These are phyloP conservation scores for Diaporthe nobilis DNA, from an alignment of 2,329 filamentous ascomycete species.

Conservation along the genomic window DNA sequence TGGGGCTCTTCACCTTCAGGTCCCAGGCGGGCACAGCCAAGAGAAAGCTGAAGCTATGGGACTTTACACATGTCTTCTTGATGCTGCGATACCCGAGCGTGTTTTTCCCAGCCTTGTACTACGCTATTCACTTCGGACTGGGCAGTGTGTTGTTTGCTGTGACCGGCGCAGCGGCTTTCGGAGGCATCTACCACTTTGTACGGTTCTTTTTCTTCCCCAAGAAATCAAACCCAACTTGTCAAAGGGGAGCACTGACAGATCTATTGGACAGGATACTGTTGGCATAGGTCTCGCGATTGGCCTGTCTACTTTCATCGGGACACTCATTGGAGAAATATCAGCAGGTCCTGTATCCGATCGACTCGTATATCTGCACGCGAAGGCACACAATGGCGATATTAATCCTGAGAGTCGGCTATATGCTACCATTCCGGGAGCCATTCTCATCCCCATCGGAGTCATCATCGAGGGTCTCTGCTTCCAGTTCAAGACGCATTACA, in stretches of 20 bases:
- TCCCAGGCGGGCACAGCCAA: neutral
- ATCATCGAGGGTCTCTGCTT: slow-evolving; percentile 46
- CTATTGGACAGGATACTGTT: neutral
- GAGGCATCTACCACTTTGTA: slow-evolving; percentile 9
- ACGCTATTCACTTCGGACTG: neutral
- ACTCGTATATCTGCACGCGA: neutral
- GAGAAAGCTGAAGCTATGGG: slow-evolving; percentile 5
- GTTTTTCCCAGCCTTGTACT: neutral
- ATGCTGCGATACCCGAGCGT: slow-evolving; percentile 15
- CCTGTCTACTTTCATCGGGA: neutral
- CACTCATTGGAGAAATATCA: slow-evolving; percentile 2
- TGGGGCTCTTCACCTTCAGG: slow-evolving; percentile 1
- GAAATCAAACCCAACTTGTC: neutral
- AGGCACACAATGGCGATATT: neutral
- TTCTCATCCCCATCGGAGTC: slow-evolving; percentile 43
- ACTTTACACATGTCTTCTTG: slow-evolving; percentile 16
- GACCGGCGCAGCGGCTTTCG: neutral
- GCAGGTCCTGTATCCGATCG: slow-evolving; percentile 11
- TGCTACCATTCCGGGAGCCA: neutral
- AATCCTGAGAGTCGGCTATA: slow-evolving; percentile 6
- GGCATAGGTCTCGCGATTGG: slow-evolving; percentile 18
- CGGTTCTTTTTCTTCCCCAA: no score
- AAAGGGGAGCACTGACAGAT: neutral
- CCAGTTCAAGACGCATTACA: slow-evolving; percentile 41
- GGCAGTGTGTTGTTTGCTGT: slow-evolving; percentile 6